Evolutionary conservation across 2,329 filamentous ascomycete species (phyloP), one percentile per base, ranked within the genome.

Genomic region (Cladosporium sp.): DNA sequence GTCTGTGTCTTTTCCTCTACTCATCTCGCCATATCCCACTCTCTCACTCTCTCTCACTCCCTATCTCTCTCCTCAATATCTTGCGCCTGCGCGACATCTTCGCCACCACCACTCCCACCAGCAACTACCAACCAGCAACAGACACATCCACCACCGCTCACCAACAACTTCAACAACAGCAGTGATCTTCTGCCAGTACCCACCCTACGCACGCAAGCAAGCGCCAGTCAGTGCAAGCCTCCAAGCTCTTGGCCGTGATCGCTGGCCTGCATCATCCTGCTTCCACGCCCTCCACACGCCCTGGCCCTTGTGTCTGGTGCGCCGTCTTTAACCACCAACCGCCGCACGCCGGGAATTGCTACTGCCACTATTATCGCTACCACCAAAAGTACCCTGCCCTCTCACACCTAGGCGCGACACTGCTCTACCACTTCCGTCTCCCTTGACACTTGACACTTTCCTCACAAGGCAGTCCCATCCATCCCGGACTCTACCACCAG

Each of bases 181-280:
- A 27, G 22, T 9, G 22, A 27, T 27, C 19, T 45, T 36, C 16
- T 36, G 13, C 32, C 1, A 36, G 19, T 19, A 36, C 18, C 29
- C 42, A 27, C 30, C 19, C 29, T 29, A 7, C 43, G 15, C 22
- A 38, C 38, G 13, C 45, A 48, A 30, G 36, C 45, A 45, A 32
- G 29, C 29, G 35, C 35, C 33, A 30, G 43, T 30, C 33, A 38
- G 43, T 38, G 35, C 43, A 30, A 38, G 29, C 3, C 29, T 35
- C 45, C 45, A 48, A 48, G 36, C 19, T 13, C 45, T 48, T 48
- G 45, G 45, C 45, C 29, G 22, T 16, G 47, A 50, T 43, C 40
- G 47, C 47, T 36, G 40, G 33, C 45, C 39, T 50, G 38, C 47
- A 50, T 50, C 47, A 43, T 50, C 39, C 18, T 50, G 30, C 47